Percentiles rank a stretch among this genome's conserved stretches.
Evolutionary conservation across 345 rosid genomes (phyloP).

Genomic region (Luvunga scandens): DNA sequence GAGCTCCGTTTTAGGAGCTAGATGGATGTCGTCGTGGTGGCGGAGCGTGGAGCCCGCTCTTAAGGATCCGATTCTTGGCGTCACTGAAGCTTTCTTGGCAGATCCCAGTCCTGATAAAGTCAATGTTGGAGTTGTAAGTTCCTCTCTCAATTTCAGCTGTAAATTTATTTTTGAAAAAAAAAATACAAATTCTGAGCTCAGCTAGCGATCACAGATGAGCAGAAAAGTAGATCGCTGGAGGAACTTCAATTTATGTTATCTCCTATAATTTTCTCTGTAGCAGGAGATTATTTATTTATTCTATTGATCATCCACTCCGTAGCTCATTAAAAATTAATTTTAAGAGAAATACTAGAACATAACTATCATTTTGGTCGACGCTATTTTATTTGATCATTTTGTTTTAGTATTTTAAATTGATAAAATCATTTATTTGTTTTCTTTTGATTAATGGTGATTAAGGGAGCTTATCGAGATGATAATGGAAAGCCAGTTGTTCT

Average conservation of each 20-base stretch:
- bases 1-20: constrained; percentile 35
- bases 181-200: background rate
- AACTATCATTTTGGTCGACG: background rate
- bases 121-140: constrained; percentile 91
- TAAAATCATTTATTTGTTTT: background rate
- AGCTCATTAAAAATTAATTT: background rate
- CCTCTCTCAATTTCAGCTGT: background rate
- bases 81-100: constrained; percentile 94
- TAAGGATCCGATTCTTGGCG: constrained; percentile 95
- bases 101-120: constrained; percentile 80
- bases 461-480: constrained; percentile 98
- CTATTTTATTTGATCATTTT: background rate
- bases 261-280: background rate
- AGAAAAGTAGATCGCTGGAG: background rate
- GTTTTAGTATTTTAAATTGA: background rate
- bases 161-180: too few species aligned
- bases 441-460: background rate
- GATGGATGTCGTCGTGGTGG: constrained; percentile 92
- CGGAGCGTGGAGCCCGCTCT: constrained; percentile 81
- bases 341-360: background rate
- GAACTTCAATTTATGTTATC: background rate
- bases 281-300: background rate
- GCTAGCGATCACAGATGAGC: background rate
- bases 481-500: constrained; percentile 92
- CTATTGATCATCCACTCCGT: background rate